Evolutionary conservation across 2,329 filamentous ascomycete genomes (phyloP).

Genomic region (Tolypocladium ophioglossoides): DNA sequence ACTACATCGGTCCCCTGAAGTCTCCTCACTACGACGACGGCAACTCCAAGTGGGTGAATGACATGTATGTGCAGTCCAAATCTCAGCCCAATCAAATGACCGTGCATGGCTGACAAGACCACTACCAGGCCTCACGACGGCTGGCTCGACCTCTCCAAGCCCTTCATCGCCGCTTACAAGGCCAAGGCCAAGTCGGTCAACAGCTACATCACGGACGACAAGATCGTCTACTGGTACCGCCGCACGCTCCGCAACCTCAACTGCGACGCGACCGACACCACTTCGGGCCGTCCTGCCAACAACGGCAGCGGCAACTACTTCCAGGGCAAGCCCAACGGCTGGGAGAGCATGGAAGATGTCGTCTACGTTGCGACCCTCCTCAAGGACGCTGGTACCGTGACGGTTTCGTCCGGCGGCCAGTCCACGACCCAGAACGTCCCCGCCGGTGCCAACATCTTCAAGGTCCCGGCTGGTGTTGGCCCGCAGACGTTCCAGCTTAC

Average conservation of each 20-base stretch:
- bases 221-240: slow-evolving; percentile 46
- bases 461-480: slow-evolving; percentile 33
- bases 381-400: slow-evolving; percentile 30
- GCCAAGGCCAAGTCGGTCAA: slow-evolving; percentile 25
- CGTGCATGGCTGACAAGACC: too few relatives aligned
- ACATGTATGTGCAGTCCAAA: slow-evolving; percentile 19
- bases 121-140: slow-evolving; percentile 26
- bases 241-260: slow-evolving; percentile 33
- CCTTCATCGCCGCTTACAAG: slow-evolving; percentile 43
- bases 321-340: slow-evolving; percentile 38
- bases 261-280: slow-evolving; percentile 43
- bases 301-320: slow-evolving; percentile 42
- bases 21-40: slow-evolving; percentile 31
- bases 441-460: slow-evolving; percentile 20
- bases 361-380: slow-evolving; percentile 44
- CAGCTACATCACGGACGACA: slow-evolving; percentile 35
- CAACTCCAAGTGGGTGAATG: slow-evolving; percentile 37
- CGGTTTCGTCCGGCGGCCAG: slow-evolving; percentile 33
- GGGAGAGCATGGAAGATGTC: slow-evolving; percentile 34
- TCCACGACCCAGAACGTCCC: slow-evolving; percentile 20
- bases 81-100: too few relatives aligned
- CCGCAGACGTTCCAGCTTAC: slow-evolving; percentile 30
- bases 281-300: slow-evolving; percentile 27
- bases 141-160: slow-evolving; percentile 42
- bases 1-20: slow-evolving; percentile 39